These are phyloP conservation scores for Fusarium marasasianum DNA, from an alignment of 2,329 filamentous ascomycete species.

Conservation along the genomic window DNA sequence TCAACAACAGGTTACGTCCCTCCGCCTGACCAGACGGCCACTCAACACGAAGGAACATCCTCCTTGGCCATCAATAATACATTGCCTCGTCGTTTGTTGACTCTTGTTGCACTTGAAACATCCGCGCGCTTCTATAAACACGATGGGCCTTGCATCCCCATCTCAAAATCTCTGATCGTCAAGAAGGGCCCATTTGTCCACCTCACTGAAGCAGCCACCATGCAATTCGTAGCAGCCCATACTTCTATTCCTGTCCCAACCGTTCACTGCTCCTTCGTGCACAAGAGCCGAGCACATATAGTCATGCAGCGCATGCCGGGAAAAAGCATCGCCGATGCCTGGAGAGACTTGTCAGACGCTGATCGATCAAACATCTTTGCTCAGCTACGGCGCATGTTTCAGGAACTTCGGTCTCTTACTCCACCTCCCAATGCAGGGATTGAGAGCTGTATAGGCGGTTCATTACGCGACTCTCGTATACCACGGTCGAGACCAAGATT, in stretches of 20 bases:
- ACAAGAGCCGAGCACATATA: slow-evolving; percentile 53
- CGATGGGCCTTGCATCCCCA: slow-evolving; percentile 34
- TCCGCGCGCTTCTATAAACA: slow-evolving; percentile 39
- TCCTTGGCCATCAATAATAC: slow-evolving; percentile 46
- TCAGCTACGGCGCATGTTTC: slow-evolving; percentile 36
- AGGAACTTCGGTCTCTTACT: slow-evolving; percentile 25
- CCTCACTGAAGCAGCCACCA: slow-evolving; percentile 37
- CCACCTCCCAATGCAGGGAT: too few relatives aligned
- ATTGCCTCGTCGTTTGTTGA: slow-evolving; percentile 35
- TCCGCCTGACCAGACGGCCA: not conserved
- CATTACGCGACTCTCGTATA: slow-evolving; percentile 43
- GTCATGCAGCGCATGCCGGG: slow-evolving; percentile 51
- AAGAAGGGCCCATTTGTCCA: slow-evolving; percentile 27
- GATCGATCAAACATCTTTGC: slow-evolving; percentile 23
- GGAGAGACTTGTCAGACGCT: slow-evolving; percentile 12
- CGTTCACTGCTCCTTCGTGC: slow-evolving; percentile 47
- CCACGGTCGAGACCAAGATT: slow-evolving; percentile 26
- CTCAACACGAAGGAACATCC: slow-evolving; percentile 36
- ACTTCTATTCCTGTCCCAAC: slow-evolving; percentile 36
- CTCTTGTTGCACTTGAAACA: slow-evolving; percentile 41
- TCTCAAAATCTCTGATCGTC: slow-evolving; percentile 42
- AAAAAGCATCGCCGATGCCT: not conserved
- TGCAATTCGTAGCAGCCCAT: slow-evolving; percentile 28
- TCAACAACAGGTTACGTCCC: not conserved
- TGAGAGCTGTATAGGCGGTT: slow-evolving; percentile 40